Conservation (phyloP, 75 land plant species). For the Selaginella moellendorffii region DNA sequence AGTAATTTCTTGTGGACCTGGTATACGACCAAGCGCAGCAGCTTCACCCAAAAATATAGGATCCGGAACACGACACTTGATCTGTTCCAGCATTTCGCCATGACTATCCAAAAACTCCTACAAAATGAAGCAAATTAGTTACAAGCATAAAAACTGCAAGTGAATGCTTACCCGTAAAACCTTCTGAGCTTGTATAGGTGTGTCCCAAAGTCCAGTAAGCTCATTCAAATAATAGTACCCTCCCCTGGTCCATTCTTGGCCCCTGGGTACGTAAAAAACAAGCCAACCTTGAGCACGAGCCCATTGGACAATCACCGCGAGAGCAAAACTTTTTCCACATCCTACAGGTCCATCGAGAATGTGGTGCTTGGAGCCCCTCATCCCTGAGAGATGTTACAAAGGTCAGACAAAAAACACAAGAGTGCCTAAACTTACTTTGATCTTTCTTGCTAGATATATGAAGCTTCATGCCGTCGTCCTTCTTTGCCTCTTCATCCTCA, state of each 20-base stretch:
- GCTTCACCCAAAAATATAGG: slow-evolving; percentile 82
- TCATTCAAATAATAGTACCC: slow-evolving; percentile 67
- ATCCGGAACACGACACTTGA: slow-evolving; percentile 60
- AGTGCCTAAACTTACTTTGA: slow-evolving; percentile 30
- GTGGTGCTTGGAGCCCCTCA: no score
- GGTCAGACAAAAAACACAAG: no score
- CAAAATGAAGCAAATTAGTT: no score
- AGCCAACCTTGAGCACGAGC: slow-evolving; percentile 89
- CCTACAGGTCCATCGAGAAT: slow-evolving; percentile 75
- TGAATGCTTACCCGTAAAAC: slow-evolving; percentile 61
- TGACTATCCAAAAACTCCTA: slow-evolving; percentile 73
- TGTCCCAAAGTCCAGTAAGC: slow-evolving; percentile 58
- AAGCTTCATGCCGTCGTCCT: slow-evolving; percentile 3
- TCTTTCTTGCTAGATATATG: not conserved
- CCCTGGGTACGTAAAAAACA: slow-evolving; percentile 79
- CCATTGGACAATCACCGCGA: slow-evolving; percentile 95
- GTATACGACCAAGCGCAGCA: slow-evolving; percentile 59
- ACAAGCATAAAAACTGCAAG: no score
- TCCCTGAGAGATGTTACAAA: no score
- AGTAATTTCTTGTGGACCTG: slow-evolving; percentile 55
- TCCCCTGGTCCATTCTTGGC: slow-evolving; percentile 68
- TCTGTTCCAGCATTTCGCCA: slow-evolving; percentile 30
- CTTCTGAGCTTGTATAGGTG: slow-evolving; percentile 65
- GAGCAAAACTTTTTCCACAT: slow-evolving; percentile 86
- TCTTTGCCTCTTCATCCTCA: slow-evolving; percentile 10